Conservation (phyloP, 768 basidiomycete genomes). For the Termitomyces bulborhizus region DNA sequence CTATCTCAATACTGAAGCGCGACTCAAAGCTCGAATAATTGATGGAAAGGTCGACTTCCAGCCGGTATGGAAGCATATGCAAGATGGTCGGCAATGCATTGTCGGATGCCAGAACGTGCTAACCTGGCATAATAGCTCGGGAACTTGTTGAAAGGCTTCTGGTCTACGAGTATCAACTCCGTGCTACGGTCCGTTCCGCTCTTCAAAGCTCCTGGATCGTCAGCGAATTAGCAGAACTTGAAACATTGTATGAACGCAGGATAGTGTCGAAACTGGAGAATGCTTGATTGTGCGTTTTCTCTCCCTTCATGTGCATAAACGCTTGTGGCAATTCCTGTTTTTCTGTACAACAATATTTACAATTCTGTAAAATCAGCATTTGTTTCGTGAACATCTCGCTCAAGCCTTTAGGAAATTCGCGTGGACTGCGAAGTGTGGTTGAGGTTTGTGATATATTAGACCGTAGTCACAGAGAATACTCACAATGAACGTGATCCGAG, state of each 20-base stretch:
- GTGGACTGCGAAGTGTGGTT: slow-evolving; percentile 52
- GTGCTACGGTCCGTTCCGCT: slow-evolving; percentile 60
- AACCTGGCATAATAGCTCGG: slow-evolving; percentile 36
- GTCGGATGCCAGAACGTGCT: neutral
- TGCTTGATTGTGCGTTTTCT: slow-evolving; percentile 4
- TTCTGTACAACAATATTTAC: neutral
- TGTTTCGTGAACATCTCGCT: neutral
- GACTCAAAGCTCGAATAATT: slow-evolving; percentile 67
- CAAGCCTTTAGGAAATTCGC: slow-evolving; percentile 81
- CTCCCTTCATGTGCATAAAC: slow-evolving; percentile 5
- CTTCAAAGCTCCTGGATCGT: slow-evolving; percentile 63
- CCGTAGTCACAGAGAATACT: slow-evolving; percentile 23
- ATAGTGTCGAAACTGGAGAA: slow-evolving; percentile 23
- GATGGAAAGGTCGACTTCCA: slow-evolving; percentile 54
- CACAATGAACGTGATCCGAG: slow-evolving; percentile 85
- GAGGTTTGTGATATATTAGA: slow-evolving; percentile 1
- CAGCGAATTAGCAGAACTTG: slow-evolving; percentile 54
- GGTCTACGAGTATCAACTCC: slow-evolving; percentile 45
- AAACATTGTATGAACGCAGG: slow-evolving; percentile 53
- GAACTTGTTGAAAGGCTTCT: slow-evolving; percentile 56
- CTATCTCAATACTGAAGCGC: slow-evolving; percentile 45
- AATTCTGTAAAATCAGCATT: neutral
- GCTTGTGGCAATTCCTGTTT: slow-evolving; percentile 1
- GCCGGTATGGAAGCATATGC: slow-evolving; percentile 48
- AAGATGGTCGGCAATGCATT: slow-evolving; percentile 43